Conservation (phyloP, 768 basidiomycete species). For the Chiua virens region DNA sequence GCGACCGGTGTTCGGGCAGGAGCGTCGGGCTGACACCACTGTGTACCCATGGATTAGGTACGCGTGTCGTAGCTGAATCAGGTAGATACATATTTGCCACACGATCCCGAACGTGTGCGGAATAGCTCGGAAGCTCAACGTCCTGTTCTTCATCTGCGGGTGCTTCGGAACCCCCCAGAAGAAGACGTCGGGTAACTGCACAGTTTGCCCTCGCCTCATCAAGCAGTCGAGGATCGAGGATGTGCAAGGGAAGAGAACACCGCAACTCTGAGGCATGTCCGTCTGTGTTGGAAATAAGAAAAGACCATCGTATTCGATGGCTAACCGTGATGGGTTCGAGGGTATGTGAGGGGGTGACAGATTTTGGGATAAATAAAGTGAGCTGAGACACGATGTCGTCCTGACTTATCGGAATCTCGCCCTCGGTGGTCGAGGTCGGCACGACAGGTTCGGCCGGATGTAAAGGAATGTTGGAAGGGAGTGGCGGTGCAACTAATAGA, state of each 20-base stretch:
- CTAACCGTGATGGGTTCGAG: constrained; percentile 73
- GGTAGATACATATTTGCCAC: constrained; percentile 77
- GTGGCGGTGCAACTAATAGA: neutral
- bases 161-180: constrained; percentile 40
- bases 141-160: constrained; percentile 54
- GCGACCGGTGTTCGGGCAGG: constrained; percentile 10
- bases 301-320: constrained; percentile 81
- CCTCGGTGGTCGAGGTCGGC: constrained; percentile 11
- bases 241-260: constrained; percentile 86
- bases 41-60: constrained; percentile 62
- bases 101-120: constrained; percentile 86
- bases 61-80: constrained; percentile 60
- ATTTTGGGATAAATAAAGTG: constrained; percentile 57
- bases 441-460: constrained; percentile 8
- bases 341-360: constrained; percentile 65
- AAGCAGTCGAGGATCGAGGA: constrained; percentile 73
- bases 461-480: neutral
- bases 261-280: constrained; percentile 94
- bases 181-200: constrained; percentile 63
- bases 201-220: constrained; percentile 75
- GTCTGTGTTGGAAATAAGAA: constrained; percentile 80
- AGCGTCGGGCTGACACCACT: constrained; percentile 41
- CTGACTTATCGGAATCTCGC: constrained; percentile 27
- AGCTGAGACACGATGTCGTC: constrained; percentile 62
- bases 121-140: constrained; percentile 84